Percentiles rank a stretch among this genome's conserved stretches.
These are phyloP conservation scores for Blastocystis sp. DNA, from an alignment of 352 stramenopile genomes.

Conservation along the genomic window DNA sequence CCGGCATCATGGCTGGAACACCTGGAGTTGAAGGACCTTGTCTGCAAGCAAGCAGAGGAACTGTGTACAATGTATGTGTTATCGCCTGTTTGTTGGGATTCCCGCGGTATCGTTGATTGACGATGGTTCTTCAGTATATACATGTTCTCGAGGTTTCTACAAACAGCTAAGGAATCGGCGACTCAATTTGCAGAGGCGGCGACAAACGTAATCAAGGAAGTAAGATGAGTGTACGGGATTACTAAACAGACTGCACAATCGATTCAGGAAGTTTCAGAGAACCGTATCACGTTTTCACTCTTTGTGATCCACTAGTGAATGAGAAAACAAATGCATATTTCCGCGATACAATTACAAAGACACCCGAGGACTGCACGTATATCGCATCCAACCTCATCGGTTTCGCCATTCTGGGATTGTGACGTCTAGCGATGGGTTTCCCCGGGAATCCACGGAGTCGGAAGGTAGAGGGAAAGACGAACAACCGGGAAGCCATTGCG, in stretches of 20 bases:
- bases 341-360: slow-evolving; percentile 11
- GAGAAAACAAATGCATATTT: slow-evolving; percentile 44
- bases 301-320: neutral
- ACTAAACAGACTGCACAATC: slow-evolving; percentile 21
- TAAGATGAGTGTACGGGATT: neutral
- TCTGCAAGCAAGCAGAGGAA: neutral
- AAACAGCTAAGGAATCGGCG: slow-evolving; percentile 28
- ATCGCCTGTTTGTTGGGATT: slow-evolving; percentile 2
- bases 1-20: slow-evolving; percentile 4
- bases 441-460: neutral
- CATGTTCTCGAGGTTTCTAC: slow-evolving; percentile 31
- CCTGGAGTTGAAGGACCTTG: slow-evolving; percentile 4
- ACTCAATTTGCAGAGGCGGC: neutral
- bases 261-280: slow-evolving; percentile 3
- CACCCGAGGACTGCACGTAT: slow-evolving; percentile 38
- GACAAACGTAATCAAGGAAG: neutral
- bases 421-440: slow-evolving; percentile 13
- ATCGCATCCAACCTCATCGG: slow-evolving; percentile 37
- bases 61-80: neutral
- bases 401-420: neutral
- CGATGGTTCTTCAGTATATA: neutral
- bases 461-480: neutral
- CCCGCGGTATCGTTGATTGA: neutral
- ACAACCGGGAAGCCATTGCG: slow-evolving; percentile 35
- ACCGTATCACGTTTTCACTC: neutral